Evolutionary conservation across 2,329 filamentous ascomycete genomes (phyloP).

Genomic region (Colletotrichum sp.): DNA sequence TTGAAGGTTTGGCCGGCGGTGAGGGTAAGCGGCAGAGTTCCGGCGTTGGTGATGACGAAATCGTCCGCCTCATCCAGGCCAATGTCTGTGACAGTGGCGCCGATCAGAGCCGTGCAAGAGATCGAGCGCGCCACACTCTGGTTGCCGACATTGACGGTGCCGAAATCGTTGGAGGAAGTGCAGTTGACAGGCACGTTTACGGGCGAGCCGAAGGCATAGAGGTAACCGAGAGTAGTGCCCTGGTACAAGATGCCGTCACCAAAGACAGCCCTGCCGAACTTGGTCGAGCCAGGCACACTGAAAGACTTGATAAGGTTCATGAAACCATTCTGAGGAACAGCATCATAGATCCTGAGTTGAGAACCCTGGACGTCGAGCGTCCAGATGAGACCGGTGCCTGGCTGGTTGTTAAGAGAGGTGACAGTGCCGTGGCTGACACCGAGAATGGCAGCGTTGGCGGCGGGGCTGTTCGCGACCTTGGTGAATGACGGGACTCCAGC

Average conservation of each 20-base stretch:
- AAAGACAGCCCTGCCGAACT: conserved; percentile 64
- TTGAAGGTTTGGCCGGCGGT: conserved; percentile 42
- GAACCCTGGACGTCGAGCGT: conserved; percentile 58
- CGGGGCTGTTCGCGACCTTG: conserved; percentile 54
- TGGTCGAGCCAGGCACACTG: conserved; percentile 55
- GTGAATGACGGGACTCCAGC: conserved; percentile 57
- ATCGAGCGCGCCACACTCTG: conserved; percentile 34
- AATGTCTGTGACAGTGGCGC: conserved; percentile 44
- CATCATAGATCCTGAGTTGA: conserved; percentile 57
- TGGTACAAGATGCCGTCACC: conserved; percentile 61
- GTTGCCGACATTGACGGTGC: conserved; percentile 31
- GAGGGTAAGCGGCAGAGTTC: conserved; percentile 34
- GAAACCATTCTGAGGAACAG: conserved; percentile 50
- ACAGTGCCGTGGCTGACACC: conserved; percentile 63
- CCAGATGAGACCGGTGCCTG: conserved; percentile 63
- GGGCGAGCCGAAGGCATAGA: conserved; percentile 62
- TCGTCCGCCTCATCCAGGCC: conserved; percentile 36
- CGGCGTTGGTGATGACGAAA: conserved; percentile 39
- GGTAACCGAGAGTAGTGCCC: conserved; percentile 53
- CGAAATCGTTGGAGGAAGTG: conserved; percentile 53
- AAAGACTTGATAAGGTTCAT: conserved; percentile 56
- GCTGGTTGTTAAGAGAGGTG: conserved; percentile 57
- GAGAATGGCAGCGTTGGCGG: conserved; percentile 56
- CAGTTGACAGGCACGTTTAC: conserved; percentile 61
- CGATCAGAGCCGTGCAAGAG: conserved; percentile 53